Base-by-base conservation (phyloP, 2,329 filamentous ascomycete species). In the Fusarium sp. region DNA sequence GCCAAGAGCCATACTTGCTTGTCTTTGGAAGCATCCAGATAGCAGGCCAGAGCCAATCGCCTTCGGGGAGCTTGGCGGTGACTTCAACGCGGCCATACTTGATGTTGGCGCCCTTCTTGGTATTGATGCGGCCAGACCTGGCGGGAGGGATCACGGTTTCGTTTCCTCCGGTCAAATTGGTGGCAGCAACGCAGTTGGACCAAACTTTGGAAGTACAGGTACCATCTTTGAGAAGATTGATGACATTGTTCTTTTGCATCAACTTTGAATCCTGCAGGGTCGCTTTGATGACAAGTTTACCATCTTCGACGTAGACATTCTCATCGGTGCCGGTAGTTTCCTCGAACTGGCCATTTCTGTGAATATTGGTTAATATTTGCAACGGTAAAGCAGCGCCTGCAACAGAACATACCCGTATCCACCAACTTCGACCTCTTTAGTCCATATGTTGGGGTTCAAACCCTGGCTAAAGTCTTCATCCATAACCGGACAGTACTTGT, bases 31-130 rank as follows among this genome's bases (percentile, higher is more conserved):
- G 84, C 91, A 97, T 92, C 92, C 92, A 94, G 75, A 97, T 95
- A n/a, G 92, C 92, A 4, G 93, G 93, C 93, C 93, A 96, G 13
- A 97, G 85, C 93, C 93, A 96, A 81, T 96, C 93, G 57, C 93
- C 93, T 49, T 83, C 79, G 7, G 93, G 92, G 29, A 96, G 82
- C 80, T 91, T 91, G 27, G 93, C 93, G 3, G 86, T 89, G 7
- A 97, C 92, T 77, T 97, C 92, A 55, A 97, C 86, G 45, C 92
- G 91, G 49, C 93, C 93, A 77, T 92, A 97, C 80, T 90, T 93
- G 83, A 97, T 92, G 18, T 82, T 86, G 9, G 89, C 89, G 18
- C 90, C 88, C 45, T 87, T 87, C 76, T 88, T 91, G 60, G 92
- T 94, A 81, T 90, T 91, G 81, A 97, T 89, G 65, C 93, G 91